Evolutionary conservation across 1,139 yeast genomes (phyloP), one percentile per base, ranked within the genome.

Genomic region (Sugiyamaella novakii): DNA sequence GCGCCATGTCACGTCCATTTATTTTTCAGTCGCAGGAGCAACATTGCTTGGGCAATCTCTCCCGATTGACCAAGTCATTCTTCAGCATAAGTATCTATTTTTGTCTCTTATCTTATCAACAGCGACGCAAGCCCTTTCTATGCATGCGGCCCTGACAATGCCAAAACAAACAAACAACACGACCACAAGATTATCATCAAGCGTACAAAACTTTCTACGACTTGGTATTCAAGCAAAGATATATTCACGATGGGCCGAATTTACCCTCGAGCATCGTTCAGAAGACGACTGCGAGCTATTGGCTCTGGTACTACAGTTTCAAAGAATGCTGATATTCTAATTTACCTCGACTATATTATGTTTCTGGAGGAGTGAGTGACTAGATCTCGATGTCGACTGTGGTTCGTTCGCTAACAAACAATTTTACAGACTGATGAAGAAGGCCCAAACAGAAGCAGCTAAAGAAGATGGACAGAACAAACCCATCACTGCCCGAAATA

Each of bases 301-400:
- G 30, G 28, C 31, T 37, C 47, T 21, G 43, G 49, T 5, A 25
- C 46, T 19, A 40, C 38, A 28, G 39, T 56, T 7, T 41, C 47
- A 4, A 45, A 47, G 11, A 53, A 38, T 11, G 54, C 53, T 1
- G 60, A 56, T 41, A 47, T 56, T 17, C 45, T 56, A 34, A 52
- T 59, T 5, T 60, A 59, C 40, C 50, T 60, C 17, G 56, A 59
- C 40, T 60, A 60, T 34, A 43, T 60, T n/a, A 42, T 59, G 25
- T 60, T 59, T 46, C 54, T 60, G 4, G 53, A 60, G 36, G 41
- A 51, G 57, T 53, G 38, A 42, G 56, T 48, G 5, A 2, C 2
- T 2, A 34, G 27, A 15, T 22, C 25, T 22, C 8, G 25, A 5
- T 6, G 27, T 18, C 10, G 8, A 15, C 12, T 8, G 27, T n/a